Evolutionary conservation across 371 early-diverging fungal genomes (phyloP).

Genomic region (Coemansia sp.): DNA sequence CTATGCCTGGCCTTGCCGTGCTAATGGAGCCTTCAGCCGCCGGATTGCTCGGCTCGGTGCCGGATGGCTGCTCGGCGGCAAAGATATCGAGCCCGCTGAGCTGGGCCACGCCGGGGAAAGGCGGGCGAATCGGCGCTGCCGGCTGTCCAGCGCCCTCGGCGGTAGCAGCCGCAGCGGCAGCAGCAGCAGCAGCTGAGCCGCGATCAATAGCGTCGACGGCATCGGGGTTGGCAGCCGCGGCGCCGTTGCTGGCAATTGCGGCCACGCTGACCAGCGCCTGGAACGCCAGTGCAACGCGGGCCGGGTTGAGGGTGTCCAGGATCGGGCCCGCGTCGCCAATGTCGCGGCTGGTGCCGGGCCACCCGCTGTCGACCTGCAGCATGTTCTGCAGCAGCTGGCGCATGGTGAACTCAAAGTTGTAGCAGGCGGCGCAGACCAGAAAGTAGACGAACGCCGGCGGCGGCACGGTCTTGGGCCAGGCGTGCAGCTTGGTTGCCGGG

Average conservation of each 20-base stretch:
- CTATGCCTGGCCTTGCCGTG: neutral
- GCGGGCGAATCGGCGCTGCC: slow-evolving; percentile 54
- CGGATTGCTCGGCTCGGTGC: neutral
- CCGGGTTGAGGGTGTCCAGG: slow-evolving; percentile 46
- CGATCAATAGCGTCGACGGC: slow-evolving; percentile 3
- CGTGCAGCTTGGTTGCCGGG: slow-evolving; percentile 64
- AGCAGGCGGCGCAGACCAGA: slow-evolving; percentile 74
- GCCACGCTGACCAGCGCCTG: slow-evolving; percentile 46
- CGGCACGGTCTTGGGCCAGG: slow-evolving; percentile 70
- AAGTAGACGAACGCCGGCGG: slow-evolving; percentile 78
- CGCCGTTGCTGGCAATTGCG: slow-evolving; percentile 48
- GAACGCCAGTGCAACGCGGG: slow-evolving; percentile 41
- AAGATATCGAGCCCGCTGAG: slow-evolving; percentile 42
- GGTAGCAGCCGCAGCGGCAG: slow-evolving; percentile 19
- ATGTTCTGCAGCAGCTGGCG: slow-evolving; percentile 68
- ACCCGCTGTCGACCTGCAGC: slow-evolving; percentile 61
- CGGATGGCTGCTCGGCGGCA: slow-evolving; percentile 1
- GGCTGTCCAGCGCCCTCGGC: slow-evolving; percentile 7
- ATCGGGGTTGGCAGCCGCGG: slow-evolving; percentile 21
- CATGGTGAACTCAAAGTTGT: slow-evolving; percentile 77
- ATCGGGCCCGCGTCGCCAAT: slow-evolving; percentile 36
- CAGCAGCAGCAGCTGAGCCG: slow-evolving; percentile 4
- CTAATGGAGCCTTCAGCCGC: neutral
- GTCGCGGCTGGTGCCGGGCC: slow-evolving; percentile 50
- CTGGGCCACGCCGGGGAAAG: slow-evolving; percentile 53